phyloP scores from a whole-genome alignment of 202 grass and related monocot genomes.

The Miscanthus sacchariflorus region DNA sequence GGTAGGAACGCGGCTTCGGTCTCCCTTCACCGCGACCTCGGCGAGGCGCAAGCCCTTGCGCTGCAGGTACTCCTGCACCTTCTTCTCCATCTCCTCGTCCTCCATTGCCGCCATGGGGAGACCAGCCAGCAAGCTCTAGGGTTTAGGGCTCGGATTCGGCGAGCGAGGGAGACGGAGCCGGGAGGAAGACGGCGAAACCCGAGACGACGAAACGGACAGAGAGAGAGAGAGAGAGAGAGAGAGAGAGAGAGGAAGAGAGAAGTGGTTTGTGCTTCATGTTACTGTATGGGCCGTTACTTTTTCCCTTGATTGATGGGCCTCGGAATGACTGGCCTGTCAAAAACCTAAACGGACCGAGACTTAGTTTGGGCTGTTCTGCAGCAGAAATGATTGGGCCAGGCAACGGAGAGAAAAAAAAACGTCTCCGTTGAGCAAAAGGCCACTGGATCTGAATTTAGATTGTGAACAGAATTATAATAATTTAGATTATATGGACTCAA shows the following conservation, averaged over 20 bases:
- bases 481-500: too few species aligned
- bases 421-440: not conserved
- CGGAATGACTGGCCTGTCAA: not conserved
- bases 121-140: not conserved
- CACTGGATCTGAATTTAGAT: not conserved
- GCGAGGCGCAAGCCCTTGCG: conserved; percentile 28
- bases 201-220: not conserved
- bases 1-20: not conserved
- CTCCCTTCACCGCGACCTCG: not conserved
- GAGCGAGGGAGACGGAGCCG: not conserved
- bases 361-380: not conserved
- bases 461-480: not conserved
- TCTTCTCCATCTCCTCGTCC: conserved; percentile 33
- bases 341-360: not conserved
- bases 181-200: not conserved
- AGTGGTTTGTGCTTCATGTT: not conserved
- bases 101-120: conserved; percentile 3
- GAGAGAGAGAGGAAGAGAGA: too few species aligned
- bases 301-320: not conserved
- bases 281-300: not conserved
- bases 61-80: conserved; percentile 25
- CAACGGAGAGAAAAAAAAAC: too few species aligned
- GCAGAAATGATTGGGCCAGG: not conserved
- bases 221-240: too few species aligned
- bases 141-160: not conserved